Evolutionary conservation across 2,329 filamentous ascomycete genomes (phyloP).

Genomic region (Tolypocladium inflatum): DNA sequence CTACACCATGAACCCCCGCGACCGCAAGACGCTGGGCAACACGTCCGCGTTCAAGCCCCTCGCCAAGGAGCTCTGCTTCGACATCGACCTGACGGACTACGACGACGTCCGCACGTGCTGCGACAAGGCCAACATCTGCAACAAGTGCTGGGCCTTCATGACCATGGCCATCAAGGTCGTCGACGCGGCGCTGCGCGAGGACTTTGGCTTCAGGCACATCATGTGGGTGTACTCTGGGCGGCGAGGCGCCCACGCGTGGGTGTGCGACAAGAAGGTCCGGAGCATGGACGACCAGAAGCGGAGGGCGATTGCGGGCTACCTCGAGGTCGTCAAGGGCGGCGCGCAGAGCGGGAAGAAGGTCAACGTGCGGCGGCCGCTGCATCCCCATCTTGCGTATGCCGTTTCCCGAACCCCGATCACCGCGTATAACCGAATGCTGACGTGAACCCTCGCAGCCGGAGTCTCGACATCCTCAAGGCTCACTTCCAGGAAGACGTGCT

Average conservation of each 20-base stretch:
- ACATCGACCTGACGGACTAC: slow-evolving; percentile 99
- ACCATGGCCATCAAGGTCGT: slow-evolving; percentile 96
- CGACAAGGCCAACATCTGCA: slow-evolving; percentile 84
- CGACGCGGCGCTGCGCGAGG: slow-evolving; percentile 76
- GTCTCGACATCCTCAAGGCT: slow-evolving; percentile 71
- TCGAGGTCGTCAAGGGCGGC: slow-evolving; percentile 83
- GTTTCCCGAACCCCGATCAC: background rate
- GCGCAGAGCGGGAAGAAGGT: slow-evolving; percentile 80
- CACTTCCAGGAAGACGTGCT: slow-evolving; percentile 82
- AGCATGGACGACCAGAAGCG: slow-evolving; percentile 79
- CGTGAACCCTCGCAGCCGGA: slow-evolving; percentile 45
- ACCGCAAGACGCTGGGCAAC: slow-evolving; percentile 80
- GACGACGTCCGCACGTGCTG: slow-evolving; percentile 96
- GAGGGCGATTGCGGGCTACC: slow-evolving; percentile 75
- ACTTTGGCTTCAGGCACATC: slow-evolving; percentile 95
- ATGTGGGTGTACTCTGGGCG: slow-evolving; percentile 98
- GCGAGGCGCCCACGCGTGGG: slow-evolving; percentile 95
- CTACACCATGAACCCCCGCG: slow-evolving; percentile 86
- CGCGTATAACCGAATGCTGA: slow-evolving; percentile 6
- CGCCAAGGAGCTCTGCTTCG: slow-evolving; percentile 92
- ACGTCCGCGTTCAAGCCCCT: slow-evolving; percentile 75
- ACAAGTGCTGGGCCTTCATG: slow-evolving; percentile 93
- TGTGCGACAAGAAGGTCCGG: slow-evolving; percentile 83
- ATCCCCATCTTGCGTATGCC: slow-evolving; percentile 71
- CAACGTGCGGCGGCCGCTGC: slow-evolving; percentile 73